These are phyloP conservation scores for Phlyctochytrium bullatum DNA, from an alignment of 192 early-diverging fungal genomes.

Conservation along the genomic window DNA sequence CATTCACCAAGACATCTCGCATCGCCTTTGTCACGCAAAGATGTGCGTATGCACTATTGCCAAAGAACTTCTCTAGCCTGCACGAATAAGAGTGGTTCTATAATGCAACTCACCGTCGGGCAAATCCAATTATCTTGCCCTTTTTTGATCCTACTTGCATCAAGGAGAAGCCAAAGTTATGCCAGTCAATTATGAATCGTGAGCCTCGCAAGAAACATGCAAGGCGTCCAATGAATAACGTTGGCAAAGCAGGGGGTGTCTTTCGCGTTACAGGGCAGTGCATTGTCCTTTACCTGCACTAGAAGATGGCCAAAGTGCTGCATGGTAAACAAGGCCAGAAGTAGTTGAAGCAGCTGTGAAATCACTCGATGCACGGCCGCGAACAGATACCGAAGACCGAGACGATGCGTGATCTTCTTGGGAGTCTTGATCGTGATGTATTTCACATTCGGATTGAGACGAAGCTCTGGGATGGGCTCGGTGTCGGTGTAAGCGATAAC, in stretches of 20 bases:
- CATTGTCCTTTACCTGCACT: slow-evolving; percentile 5
- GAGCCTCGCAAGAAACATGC: slow-evolving; percentile 63
- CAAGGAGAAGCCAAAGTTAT: slow-evolving; percentile 93
- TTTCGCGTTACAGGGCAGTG: slow-evolving; percentile 15
- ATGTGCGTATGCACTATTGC: slow-evolving; percentile 70
- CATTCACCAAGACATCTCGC: too few relatives aligned
- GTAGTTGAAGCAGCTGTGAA: slow-evolving; percentile 42
- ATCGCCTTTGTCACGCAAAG: slow-evolving; percentile 85
- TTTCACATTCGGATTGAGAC: too few relatives aligned
- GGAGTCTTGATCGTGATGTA: too few relatives aligned
- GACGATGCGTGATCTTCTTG: slow-evolving; percentile 51
- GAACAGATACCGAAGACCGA: slow-evolving; percentile 57
- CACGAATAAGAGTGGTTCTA: slow-evolving; percentile 46
- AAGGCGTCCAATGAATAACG: slow-evolving; percentile 72
- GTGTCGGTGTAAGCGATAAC: slow-evolving; percentile 79
- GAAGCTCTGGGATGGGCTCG: slow-evolving; percentile 6
- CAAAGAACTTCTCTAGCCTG: slow-evolving; percentile 63
- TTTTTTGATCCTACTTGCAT: slow-evolving; percentile 71
- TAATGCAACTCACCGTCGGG: slow-evolving; percentile 35
- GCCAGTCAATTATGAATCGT: slow-evolving; percentile 92
- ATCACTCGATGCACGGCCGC: slow-evolving; percentile 68
- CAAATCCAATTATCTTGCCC: slow-evolving; percentile 32
- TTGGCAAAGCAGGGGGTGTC: slow-evolving; percentile 96
- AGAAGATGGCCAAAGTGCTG: neutral
- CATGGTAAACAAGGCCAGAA: neutral